Base-by-base conservation (phyloP, 768 basidiomycete genomes). In the Mycena belliarum region DNA sequence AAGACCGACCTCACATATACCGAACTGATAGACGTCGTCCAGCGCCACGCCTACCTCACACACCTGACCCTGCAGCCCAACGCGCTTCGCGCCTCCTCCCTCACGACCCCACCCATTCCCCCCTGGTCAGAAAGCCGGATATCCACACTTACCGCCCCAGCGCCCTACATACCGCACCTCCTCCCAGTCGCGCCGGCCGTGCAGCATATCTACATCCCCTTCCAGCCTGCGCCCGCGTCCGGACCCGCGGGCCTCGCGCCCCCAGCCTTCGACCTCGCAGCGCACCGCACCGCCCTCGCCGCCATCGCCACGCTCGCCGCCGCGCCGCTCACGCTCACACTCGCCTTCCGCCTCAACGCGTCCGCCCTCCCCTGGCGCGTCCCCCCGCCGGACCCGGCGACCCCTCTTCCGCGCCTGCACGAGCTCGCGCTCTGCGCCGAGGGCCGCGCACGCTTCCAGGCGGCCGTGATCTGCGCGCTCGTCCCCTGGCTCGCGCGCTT, bases 401-500 rank as follows among this genome's bases (percentile, higher is more conserved):
- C 23, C 42, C 24, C 38, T 46, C 21, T 41, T 1, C 14, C 26
- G 20, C 45, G 45, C 45, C 35, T 55, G 14, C 14, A 15, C 14
- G 29, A 38, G 24, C 37, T 55, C 45, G 21, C 11, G 7, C 46
- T 55, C 20, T 48, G 0, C 53, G 10, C 37, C 26, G 45, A 48
- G 37, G 38, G 11, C 46, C 16, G 8, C 53, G 26, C 21, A 33
- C 59, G 42, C 24, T 55, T 55, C 52, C 42, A 44, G 43, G 42
- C 52, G n/a, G 15, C 33, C 7, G 28, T 32, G 33, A 48, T 62
- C 48, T 43, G 49, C 37, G 49, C 47, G 37, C 42, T 61, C 21
- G 48, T 42, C 25, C 56, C 25, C 25, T 63, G 61, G 61, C 53
- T 55, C 32, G 53, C 18, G 5, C 54, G 41, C 4, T 55, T 55